Evolutionary conservation across 2,329 filamentous ascomycete genomes (phyloP).

Genomic region (Metarhizium sp.): DNA sequence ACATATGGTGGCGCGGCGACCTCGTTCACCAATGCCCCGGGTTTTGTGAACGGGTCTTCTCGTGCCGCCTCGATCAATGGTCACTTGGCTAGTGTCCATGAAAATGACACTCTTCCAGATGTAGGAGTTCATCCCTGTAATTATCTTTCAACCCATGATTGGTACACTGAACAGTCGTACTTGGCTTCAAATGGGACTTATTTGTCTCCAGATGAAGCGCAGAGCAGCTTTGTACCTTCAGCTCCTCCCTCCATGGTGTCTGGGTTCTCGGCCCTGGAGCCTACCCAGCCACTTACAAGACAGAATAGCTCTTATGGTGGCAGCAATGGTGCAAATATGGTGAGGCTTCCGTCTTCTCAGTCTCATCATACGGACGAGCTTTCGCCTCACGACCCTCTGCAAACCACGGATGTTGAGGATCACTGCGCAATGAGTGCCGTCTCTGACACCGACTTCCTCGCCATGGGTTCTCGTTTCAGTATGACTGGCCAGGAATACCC

Average conservation of each 20-base stretch:
- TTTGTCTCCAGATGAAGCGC: slow-evolving; percentile 13
- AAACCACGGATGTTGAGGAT: slow-evolving; percentile 7
- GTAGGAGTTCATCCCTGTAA: slow-evolving; percentile 29
- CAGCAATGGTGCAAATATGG: slow-evolving; percentile 23
- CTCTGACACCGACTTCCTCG: slow-evolving; percentile 23
- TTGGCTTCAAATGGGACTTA: slow-evolving; percentile 15
- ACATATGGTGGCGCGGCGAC: slow-evolving; percentile 16
- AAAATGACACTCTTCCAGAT: slow-evolving; percentile 19
- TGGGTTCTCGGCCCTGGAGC: slow-evolving; percentile 28
- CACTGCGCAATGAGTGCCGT: slow-evolving; percentile 19
- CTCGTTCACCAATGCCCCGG: slow-evolving; percentile 7
- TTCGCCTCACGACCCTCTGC: slow-evolving; percentile 14
- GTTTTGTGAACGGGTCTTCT: slow-evolving; percentile 20
- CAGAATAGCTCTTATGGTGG: slow-evolving; percentile 31
- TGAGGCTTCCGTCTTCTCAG: slow-evolving; percentile 27
- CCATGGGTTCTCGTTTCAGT: slow-evolving; percentile 26
- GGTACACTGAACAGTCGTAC: slow-evolving; percentile 16
- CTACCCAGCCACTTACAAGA: slow-evolving; percentile 29
- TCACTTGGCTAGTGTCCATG: slow-evolving; percentile 27
- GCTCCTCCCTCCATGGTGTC: slow-evolving; percentile 32
- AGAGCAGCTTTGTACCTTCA: slow-evolving; percentile 22
- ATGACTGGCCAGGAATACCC: slow-evolving; percentile 19
- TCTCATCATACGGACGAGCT: slow-evolving; percentile 17
- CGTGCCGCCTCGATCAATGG: slow-evolving; percentile 20
- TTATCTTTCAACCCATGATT: slow-evolving; percentile 24